Evolutionary conservation across 805 yeast species (phyloP), one percentile per base, ranked within the genome.

Genomic region (Nakazawaea ernobii): DNA sequence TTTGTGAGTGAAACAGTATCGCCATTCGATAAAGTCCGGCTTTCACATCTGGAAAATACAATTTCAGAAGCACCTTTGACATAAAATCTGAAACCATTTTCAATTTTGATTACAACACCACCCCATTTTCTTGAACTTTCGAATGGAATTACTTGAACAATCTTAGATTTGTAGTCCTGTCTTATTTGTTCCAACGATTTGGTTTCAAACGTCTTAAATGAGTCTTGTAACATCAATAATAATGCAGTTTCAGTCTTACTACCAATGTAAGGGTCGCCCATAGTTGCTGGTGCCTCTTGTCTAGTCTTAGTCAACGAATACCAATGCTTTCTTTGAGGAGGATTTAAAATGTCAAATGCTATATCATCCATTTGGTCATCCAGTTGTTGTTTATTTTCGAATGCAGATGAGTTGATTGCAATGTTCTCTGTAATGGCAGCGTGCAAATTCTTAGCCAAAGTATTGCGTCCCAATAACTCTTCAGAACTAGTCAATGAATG

Each of bases 61-160:
- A 94, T 77, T 66, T 94, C 99, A 1, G 97, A 91, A 1, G 99
- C 99, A 53, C 99, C 99, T 68, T 94, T 94, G 49, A 87, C 69
- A 53, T 77, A 83, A 46, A 89, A 68, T 48, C 94, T 74, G 61
- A 65, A 84, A 1, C 71, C 57, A 14, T 69, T 71, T 8, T 73
- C 72, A 11, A 68, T 63, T 45, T 73, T 72, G 44, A 84, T 73
- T 6, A 90, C 82, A 17, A 89, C 66, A 38, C 94, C 96, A 58
- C 95, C 88, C 92, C 96, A 94, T 69, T 94, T 94, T 58, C 95
- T 75, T 3, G 87, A 74, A 50, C 96, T 86, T 68, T 94, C 98
- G 61, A 94, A 94, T 0, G 99, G 97, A 48, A 91, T 79, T 4
- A 79, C 69, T 64, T 88, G 95, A 1, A 75, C 85, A 35, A 86